Percentiles rank a stretch among this genome's conserved stretches.
Evolutionary conservation across 345 rosid species (phyloP).

Genomic region (Euphorbia tirucalli): DNA sequence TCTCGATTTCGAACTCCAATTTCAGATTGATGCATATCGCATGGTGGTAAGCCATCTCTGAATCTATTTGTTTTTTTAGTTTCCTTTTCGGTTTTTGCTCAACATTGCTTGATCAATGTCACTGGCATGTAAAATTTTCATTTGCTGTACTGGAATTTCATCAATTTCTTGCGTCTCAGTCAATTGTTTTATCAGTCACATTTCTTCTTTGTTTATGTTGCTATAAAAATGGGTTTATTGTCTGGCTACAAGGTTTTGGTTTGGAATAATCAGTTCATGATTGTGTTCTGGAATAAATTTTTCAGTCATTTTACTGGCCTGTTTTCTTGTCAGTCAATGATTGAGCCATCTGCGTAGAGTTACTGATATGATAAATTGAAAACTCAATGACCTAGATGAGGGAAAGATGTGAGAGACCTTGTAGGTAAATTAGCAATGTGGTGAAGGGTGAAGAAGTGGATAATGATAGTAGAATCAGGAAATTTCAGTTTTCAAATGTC

Average conservation of each 20-base stretch:
- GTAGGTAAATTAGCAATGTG: not conserved
- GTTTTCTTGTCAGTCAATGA: too few relatives aligned
- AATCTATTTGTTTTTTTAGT: not conserved
- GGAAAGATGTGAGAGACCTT: not conserved
- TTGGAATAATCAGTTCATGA: not conserved
- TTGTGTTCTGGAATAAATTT: too few relatives aligned
- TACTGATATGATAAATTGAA: not conserved
- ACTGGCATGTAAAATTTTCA: not conserved
- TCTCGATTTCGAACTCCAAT: not conserved
- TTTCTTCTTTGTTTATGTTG: not conserved
- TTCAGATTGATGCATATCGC: not conserved
- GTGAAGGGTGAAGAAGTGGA: not conserved
- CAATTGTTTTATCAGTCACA: not conserved
- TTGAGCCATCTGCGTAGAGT: not conserved
- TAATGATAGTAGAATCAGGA: not conserved
- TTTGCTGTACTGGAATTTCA: not conserved
- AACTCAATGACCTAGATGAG: too few relatives aligned
- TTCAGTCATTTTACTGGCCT: not conserved
- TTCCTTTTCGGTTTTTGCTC: not conserved
- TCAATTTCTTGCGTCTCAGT: not conserved
- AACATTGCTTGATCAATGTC: not conserved
- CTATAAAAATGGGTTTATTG: not conserved
- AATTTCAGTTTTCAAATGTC: not conserved
- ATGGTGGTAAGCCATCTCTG: not conserved
- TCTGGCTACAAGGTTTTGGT: not conserved